A percentile compares a stretch with the other conserved stretches of the same genome.
Conservation (phyloP, 2,329 filamentous ascomycete genomes). For the Exophiala bonariae region DNA sequence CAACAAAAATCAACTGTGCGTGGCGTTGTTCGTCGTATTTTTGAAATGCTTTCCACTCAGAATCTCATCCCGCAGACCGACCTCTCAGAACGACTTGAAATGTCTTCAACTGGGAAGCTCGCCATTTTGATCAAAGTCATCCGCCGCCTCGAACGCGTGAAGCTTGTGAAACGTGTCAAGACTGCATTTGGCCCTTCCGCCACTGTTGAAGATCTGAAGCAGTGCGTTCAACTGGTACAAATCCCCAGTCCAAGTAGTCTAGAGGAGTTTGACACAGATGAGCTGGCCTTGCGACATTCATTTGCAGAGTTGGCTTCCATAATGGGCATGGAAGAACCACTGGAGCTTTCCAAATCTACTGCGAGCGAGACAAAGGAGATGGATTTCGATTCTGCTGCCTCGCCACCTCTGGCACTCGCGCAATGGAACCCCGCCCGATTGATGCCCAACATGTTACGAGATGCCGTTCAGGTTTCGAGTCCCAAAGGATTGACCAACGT, state of each 20-base stretch:
- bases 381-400: slow-evolving; percentile 1
- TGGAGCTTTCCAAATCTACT: slow-evolving; percentile 20
- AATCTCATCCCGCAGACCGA: slow-evolving; percentile 14
- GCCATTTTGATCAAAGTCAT: slow-evolving; percentile 42
- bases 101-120: slow-evolving; percentile 10
- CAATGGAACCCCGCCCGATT: slow-evolving; percentile 57
- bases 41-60: slow-evolving; percentile 13
- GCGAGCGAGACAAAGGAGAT: slow-evolving; percentile 25
- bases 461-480: slow-evolving; percentile 49
- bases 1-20: slow-evolving; percentile 10
- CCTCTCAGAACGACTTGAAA: slow-evolving; percentile 14
- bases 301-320: slow-evolving; percentile 20
- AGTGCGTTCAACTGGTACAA: slow-evolving; percentile 45
- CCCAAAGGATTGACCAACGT: slow-evolving; percentile 50
- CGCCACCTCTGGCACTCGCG: slow-evolving; percentile 41
- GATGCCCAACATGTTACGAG: slow-evolving; percentile 54
- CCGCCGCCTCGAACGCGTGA: slow-evolving; percentile 46
- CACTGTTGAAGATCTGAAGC: slow-evolving; percentile 36
- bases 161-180: slow-evolving; percentile 45
- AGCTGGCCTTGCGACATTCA: slow-evolving; percentile 11
- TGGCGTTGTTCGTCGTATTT: slow-evolving; percentile 22
- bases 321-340: slow-evolving; percentile 12
- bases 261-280: slow-evolving; percentile 38
- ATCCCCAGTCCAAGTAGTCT: slow-evolving; percentile 42
- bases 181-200: slow-evolving; percentile 43